A percentile compares a stretch with the other conserved stretches of the same genome.
Evolutionary conservation across 441 rosid genomes (phyloP).

Genomic region (Breynia disticha): DNA sequence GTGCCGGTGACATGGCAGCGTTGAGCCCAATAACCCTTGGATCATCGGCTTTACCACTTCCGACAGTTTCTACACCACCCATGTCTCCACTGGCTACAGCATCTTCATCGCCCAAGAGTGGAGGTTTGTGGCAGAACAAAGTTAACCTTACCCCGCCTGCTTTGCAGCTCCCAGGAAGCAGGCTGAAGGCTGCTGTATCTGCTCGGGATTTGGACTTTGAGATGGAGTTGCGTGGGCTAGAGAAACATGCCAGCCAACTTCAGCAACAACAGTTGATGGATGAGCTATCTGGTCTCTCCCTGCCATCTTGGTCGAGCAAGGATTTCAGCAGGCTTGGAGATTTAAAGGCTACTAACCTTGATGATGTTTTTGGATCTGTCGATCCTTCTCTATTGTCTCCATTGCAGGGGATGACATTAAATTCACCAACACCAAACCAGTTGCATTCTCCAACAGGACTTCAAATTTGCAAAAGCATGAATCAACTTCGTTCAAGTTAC

Average conservation of each 20-base stretch:
- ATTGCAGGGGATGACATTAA: slow-evolving; percentile 32
- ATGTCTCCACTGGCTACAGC: slow-evolving; percentile 61
- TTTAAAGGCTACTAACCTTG: slow-evolving; percentile 47
- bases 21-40: slow-evolving; percentile 47
- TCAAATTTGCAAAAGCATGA: slow-evolving; percentile 50
- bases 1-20: slow-evolving; percentile 43
- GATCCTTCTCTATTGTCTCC: slow-evolving; percentile 53
- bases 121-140: slow-evolving; percentile 69
- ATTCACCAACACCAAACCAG: slow-evolving; percentile 32
- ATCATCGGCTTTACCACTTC: slow-evolving; percentile 40
- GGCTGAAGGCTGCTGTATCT: slow-evolving; percentile 59
- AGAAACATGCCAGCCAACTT: slow-evolving; percentile 26
- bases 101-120: slow-evolving; percentile 59
- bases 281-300: slow-evolving; percentile 48
- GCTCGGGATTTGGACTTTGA: slow-evolving; percentile 68
- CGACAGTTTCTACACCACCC: slow-evolving; percentile 58
- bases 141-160: slow-evolving; percentile 55
- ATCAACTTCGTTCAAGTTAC: slow-evolving; percentile 63
- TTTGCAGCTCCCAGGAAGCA: slow-evolving; percentile 74
- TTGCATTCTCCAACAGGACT: slow-evolving; percentile 52
- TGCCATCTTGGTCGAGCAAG: slow-evolving; percentile 39
- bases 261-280: slow-evolving; percentile 38
- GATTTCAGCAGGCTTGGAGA: slow-evolving; percentile 40
- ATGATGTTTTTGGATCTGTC: slow-evolving; percentile 50
- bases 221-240: slow-evolving; percentile 53